phyloP scores from a whole-genome alignment of 768 basidiomycete species.

The Lanmaoa rubissima region DNA sequence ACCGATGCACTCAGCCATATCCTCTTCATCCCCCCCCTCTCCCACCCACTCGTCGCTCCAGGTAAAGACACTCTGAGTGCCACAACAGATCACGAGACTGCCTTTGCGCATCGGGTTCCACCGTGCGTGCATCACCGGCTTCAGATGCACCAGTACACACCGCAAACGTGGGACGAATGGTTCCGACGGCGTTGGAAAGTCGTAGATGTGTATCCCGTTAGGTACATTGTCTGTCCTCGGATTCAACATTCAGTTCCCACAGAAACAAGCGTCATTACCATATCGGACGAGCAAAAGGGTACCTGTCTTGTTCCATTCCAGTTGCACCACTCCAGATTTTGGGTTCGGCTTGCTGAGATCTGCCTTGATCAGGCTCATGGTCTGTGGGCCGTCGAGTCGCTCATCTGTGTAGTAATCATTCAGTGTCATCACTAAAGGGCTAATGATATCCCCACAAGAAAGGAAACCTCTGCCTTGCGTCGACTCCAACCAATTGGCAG shows the following conservation, averaged over 20 bases:
- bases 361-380: conserved; percentile 46
- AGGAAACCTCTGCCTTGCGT: conserved; percentile 86
- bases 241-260: background rate
- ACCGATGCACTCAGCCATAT: conserved; percentile 89
- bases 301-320: conserved; percentile 83
- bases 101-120: conserved; percentile 90
- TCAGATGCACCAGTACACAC: conserved; percentile 63
- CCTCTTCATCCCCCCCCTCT: conserved; percentile 56
- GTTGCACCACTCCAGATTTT: conserved; percentile 64
- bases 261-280: conserved; percentile 42
- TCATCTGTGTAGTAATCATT: conserved; percentile 49
- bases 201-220: conserved; percentile 62
- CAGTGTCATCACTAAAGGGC: background rate
- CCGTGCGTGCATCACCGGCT: conserved; percentile 59
- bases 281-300: conserved; percentile 70
- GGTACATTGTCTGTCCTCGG: conserved; percentile 55
- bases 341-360: conserved; percentile 64
- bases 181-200: conserved; percentile 62
- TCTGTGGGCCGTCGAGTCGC: conserved; percentile 54
- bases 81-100: conserved; percentile 64
- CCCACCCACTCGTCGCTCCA: conserved; percentile 85
- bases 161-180: conserved; percentile 60
- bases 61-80: conserved; percentile 61
- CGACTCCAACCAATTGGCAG: conserved; percentile 76
- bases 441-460: conserved; percentile 55